Percentiles rank a stretch among this genome's conserved stretches.
phyloP scores from a whole-genome alignment of 371 early-diverging fungal species.

The Choanephora cucurbitarum region DNA sequence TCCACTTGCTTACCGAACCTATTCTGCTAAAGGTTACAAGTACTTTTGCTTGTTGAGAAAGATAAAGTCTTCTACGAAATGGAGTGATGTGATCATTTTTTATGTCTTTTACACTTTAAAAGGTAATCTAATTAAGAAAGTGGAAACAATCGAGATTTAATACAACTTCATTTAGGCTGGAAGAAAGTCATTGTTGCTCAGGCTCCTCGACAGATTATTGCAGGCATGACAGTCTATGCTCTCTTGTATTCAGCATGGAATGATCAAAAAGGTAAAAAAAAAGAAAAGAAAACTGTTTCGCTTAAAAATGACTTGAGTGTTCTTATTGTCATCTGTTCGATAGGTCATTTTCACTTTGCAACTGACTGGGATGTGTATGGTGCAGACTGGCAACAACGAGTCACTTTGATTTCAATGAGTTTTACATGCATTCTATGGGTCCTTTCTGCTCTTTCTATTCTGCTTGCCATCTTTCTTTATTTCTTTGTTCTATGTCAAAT shows the following conservation, averaged over 20 bases:
- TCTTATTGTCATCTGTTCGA: too few relatives aligned
- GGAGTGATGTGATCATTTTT: slow-evolving; percentile 76
- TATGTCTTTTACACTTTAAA: slow-evolving; percentile 86
- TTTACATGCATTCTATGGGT: slow-evolving; percentile 74
- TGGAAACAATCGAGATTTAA: too few relatives aligned
- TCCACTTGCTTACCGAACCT: slow-evolving; percentile 70
- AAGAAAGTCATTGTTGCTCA: slow-evolving; percentile 85
- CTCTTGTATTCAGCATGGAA: slow-evolving; percentile 39
- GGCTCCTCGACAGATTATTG: slow-evolving; percentile 79
- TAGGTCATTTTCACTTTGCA: slow-evolving; percentile 29
- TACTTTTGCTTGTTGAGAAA: slow-evolving; percentile 83
- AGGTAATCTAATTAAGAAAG: slow-evolving; percentile 54
- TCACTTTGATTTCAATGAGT: slow-evolving; percentile 48
- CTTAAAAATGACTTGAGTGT: too few relatives aligned
- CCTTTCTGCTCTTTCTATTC: slow-evolving; percentile 53
- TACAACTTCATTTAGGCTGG: slow-evolving; percentile 60
- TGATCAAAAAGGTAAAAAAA: slow-evolving; percentile 12
- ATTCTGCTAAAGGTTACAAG: slow-evolving; percentile 59
- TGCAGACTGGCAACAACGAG: slow-evolving; percentile 35
- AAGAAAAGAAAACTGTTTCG: too few relatives aligned
- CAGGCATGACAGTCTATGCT: slow-evolving; percentile 40
- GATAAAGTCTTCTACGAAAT: slow-evolving; percentile 67
- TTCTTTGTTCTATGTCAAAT: slow-evolving; percentile 80
- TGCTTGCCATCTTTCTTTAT: slow-evolving; percentile 74
- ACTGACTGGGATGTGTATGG: slow-evolving; percentile 36